phyloP scores from a whole-genome alignment of 345 rosid genomes.

The Hibiscus tridactylites region DNA sequence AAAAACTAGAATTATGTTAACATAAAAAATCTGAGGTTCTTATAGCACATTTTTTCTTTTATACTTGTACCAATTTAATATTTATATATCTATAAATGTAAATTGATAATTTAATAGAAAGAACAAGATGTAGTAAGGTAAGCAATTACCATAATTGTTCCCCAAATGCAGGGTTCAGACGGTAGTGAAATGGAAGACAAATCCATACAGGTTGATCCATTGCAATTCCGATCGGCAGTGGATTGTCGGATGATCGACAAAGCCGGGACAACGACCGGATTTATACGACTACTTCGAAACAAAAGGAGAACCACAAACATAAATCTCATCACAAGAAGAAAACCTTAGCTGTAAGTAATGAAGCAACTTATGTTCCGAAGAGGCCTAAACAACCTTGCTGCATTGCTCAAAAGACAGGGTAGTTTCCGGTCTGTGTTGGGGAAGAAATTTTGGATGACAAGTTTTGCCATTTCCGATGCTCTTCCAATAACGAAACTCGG shows the following conservation, averaged over 20 bases:
- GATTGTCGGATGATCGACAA: conserved; percentile 6
- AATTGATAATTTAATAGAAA: no score
- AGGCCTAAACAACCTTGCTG: conserved; percentile 2
- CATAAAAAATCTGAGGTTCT: no score
- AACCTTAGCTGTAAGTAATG: not conserved
- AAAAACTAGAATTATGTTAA: no score
- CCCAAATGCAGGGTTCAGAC: conserved; percentile 9
- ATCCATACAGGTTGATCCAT: conserved; percentile 12
- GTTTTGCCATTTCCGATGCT: not conserved
- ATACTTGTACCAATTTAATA: no score
- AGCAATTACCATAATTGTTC: not conserved
- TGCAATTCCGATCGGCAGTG: not conserved
- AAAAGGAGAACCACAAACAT: conserved; percentile 15
- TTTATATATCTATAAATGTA: no score
- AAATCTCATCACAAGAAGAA: conserved; percentile 17
- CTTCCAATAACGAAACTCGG: conserved; percentile 7
- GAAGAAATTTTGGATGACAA: not conserved
- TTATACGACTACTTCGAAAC: not conserved
- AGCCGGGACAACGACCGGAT: not conserved
- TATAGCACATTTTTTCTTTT: no score
- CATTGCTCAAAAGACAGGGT: not conserved
- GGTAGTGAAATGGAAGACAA: conserved; percentile 13
- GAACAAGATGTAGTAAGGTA: no score
- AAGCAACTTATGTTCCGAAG: conserved; percentile 1
- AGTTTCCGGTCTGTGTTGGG: not conserved